Evolutionary conservation across 805 yeast species (phyloP), one percentile per base, ranked within the genome.

Genomic region (Starmera caribaea): DNA sequence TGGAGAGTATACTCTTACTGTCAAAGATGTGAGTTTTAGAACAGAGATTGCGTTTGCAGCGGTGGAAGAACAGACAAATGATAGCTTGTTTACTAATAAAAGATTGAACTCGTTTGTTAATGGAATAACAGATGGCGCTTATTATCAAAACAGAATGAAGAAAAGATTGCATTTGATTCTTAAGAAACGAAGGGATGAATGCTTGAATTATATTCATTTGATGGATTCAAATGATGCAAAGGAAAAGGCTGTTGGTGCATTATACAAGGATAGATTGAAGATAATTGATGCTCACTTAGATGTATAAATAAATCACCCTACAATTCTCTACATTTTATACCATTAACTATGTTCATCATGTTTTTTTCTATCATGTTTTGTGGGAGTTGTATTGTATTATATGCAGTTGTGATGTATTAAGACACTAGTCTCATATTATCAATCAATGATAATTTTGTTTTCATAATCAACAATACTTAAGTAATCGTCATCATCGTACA

Each of bases 11-110:
- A 82, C 94, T 0, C 57, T 86, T 3, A 71, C 66, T 32, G 38
- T 43, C 5, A 64, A 61, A 1, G 73, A 71, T 3, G 56, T 79
- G 2, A 85, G 95, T 11, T 88, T 79, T 54, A 64, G 96, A 38
- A 73, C 86, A 0, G 77, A 79, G 42, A 76, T 89, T 2, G 96
- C 88, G 0, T 57, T 89, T 30, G 85, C 92, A 3, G 65, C 70
- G 0, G 42, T 70, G 1, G 76, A 73, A 45, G 70, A 66, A 39
- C 17, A 34, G 10, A 45, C 40, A 6, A 14, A 15, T 15, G 15
- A 13, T 14, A 31, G 17, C 5, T 26, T 49, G 43, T 41, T 38
- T 13, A 34, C 30, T 8, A 53, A 49, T 37, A 46, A 48, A 35
- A 42, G 49, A 32, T 15, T 52, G 14, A 44, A 37, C n/a, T 54